A percentile compares a stretch with the other conserved stretches of the same genome.
These are phyloP conservation scores for Cytauxzoon felis DNA, from an alignment of 169 alveolate genomes.

Conservation along the genomic window DNA sequence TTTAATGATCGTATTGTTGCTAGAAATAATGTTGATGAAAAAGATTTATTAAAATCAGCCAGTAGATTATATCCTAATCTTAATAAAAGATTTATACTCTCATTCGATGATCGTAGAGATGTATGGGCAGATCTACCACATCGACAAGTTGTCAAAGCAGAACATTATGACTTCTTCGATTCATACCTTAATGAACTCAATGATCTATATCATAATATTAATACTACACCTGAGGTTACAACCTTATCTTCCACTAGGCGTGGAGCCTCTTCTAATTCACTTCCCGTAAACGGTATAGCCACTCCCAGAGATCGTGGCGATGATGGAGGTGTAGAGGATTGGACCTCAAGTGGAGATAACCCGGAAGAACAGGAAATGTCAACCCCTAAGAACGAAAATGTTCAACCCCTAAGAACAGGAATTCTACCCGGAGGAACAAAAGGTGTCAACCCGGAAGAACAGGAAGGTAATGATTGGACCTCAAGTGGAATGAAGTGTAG, in stretches of 20 bases:
- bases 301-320: too few species aligned
- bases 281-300: too few species aligned
- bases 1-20: conserved; percentile 86
- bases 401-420: too few species aligned
- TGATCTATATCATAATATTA: conserved; percentile 56
- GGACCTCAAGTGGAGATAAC: too few species aligned
- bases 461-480: too few species aligned
- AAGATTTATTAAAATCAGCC: conserved; percentile 77
- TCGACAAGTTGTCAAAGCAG: conserved; percentile 85
- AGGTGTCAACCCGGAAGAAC: too few species aligned
- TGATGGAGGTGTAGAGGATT: too few species aligned
- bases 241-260: conserved; percentile 46
- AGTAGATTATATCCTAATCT: conserved; percentile 77
- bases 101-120: conserved; percentile 87
- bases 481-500: too few species aligned
- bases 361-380: too few species aligned
- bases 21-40: conserved; percentile 78
- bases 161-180: conserved; percentile 86
- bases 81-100: conserved; percentile 80
- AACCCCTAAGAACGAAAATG: too few species aligned
- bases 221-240: conserved; percentile 31
- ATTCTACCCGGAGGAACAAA: too few species aligned
- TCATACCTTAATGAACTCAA: conserved; percentile 63
- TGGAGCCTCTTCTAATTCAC: conserved; percentile 55
- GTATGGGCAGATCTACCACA: conserved; percentile 86